Conservation (phyloP, 768 basidiomycete species). For the Filobasidium wieringae region DNA sequence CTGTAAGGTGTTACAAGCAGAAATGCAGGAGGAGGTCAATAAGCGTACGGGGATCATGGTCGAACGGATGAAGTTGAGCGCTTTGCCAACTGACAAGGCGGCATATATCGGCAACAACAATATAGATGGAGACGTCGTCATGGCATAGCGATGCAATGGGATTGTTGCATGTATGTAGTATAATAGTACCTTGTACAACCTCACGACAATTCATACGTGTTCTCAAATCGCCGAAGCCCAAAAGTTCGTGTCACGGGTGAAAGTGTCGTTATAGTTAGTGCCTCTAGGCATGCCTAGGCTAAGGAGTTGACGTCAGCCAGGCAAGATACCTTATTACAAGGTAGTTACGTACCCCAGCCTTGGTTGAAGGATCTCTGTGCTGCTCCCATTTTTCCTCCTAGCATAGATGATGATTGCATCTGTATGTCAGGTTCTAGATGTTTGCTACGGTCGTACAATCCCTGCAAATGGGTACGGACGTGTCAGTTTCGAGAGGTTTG, state of each 20-base stretch:
- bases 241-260: too few species aligned
- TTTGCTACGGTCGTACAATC: conserved; percentile 22
- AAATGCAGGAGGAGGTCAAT: conserved; percentile 67
- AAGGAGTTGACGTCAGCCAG: too few species aligned
- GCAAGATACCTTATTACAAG: too few species aligned
- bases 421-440: conserved; percentile 15
- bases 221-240: too few species aligned
- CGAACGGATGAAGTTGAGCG: conserved; percentile 47
- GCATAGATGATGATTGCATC: neutral
- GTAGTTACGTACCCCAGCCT: too few species aligned
- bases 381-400: too few species aligned
- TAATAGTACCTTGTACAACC: neutral
- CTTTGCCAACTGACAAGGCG: neutral
- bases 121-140: neutral
- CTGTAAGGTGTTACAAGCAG: conserved; percentile 60
- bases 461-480: conserved; percentile 5
- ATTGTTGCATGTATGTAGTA: too few species aligned
- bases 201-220: too few species aligned
- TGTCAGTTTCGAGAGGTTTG: neutral
- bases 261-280: too few species aligned
- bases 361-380: too few species aligned
- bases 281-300: too few species aligned
- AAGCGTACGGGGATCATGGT: conserved; percentile 54
- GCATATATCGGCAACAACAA: neutral
- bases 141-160: neutral